Evolutionary conservation across 2,329 filamentous ascomycete species (phyloP).

Genomic region (Macrophomina phaseolina): DNA sequence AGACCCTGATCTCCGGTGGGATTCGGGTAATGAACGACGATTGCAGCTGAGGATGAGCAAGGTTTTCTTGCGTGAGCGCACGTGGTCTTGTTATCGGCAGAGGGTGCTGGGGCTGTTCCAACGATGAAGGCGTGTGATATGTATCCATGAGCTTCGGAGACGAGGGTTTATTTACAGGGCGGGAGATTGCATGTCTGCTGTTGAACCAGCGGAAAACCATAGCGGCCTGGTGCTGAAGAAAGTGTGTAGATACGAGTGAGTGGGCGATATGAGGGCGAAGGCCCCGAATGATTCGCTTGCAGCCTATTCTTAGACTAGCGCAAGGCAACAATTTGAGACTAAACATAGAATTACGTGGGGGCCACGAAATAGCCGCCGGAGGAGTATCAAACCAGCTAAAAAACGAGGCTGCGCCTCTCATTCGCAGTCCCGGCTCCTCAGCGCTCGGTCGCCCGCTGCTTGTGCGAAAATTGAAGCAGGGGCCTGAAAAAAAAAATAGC

Average conservation of each 20-base stretch:
- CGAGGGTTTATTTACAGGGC: not conserved
- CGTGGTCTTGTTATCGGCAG: not conserved
- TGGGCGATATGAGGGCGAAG: not conserved
- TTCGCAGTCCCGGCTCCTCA: no score
- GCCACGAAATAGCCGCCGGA: no score
- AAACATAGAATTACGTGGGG: no score
- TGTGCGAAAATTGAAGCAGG: no score
- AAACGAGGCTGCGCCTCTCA: no score
- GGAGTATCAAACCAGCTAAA: no score
- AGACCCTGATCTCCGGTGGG: not conserved
- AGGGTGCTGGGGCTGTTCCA: not conserved
- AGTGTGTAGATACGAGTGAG: not conserved
- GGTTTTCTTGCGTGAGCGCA: not conserved
- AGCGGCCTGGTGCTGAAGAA: not conserved
- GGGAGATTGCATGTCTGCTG: not conserved
- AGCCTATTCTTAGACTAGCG: not conserved
- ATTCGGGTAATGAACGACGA: not conserved
- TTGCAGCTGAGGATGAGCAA: not conserved
- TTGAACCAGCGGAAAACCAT: not conserved
- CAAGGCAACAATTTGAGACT: not conserved
- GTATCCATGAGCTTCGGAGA: no score
- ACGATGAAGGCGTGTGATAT: not conserved
- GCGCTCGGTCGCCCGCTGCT: no score
- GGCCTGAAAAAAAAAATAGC: no score
- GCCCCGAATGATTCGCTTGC: not conserved